Conservation (phyloP, 2,329 filamentous ascomycete species). For the Aspergillus pseudoterreus region DNA sequence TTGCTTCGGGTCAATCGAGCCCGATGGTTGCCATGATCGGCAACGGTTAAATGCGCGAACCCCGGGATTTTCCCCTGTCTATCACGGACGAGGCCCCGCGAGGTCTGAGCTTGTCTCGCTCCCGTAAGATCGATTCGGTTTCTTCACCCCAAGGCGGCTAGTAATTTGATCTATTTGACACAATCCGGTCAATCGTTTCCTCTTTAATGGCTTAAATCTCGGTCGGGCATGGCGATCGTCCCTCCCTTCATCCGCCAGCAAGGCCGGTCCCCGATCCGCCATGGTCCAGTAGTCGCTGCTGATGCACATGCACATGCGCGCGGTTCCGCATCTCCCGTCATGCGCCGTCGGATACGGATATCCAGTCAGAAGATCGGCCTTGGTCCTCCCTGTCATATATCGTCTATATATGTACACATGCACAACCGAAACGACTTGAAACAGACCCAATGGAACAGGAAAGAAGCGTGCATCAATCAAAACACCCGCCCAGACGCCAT, state of each 20-base stretch:
- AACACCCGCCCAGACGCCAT: constrained; percentile 61
- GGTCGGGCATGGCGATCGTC: not conserved
- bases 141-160: not conserved
- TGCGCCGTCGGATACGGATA: not conserved
- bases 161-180: not conserved
- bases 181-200: not conserved
- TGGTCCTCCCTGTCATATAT: not conserved
- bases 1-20: not conserved
- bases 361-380: not conserved
- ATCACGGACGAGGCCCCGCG: constrained; percentile 14
- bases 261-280: not conserved
- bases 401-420: constrained; percentile 2
- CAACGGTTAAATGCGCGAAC: constrained; percentile 4
- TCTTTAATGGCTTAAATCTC: not conserved
- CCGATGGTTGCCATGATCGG: not conserved
- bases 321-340: not conserved
- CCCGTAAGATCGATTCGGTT: not conserved
- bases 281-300: no score
- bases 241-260: not conserved
- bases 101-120: not conserved
- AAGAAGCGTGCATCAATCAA: constrained; percentile 24
- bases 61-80: constrained; percentile 11
- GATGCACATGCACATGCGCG: no score
- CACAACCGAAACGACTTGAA: constrained; percentile 1
- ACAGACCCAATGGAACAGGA: not conserved